These are phyloP conservation scores for Arctium lappa DNA, from an alignment of 129 eudicot species.

Conservation along the genomic window DNA sequence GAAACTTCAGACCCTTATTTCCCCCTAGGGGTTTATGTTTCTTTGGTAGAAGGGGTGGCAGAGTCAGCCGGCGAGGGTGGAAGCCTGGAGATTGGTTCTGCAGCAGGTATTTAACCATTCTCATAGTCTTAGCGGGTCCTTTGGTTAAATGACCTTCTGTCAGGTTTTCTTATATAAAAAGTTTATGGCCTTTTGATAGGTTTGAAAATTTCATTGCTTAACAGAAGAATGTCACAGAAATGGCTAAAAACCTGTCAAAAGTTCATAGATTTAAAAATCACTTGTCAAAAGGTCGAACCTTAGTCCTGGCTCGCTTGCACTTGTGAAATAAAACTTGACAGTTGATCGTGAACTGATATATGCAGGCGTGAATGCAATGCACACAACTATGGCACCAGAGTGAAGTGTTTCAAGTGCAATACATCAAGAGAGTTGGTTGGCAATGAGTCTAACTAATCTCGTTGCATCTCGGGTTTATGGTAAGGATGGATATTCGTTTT, in stretches of 20 bases:
- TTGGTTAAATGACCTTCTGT: not conserved
- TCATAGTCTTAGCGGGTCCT: not conserved
- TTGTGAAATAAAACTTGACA: not conserved
- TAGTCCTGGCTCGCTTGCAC: not conserved
- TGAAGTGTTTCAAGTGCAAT: conserved; percentile 17
- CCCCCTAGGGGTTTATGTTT: not conserved
- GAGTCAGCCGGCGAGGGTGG: conserved; percentile 19
- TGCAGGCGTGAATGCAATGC: conserved; percentile 21
- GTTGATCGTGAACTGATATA: not conserved
- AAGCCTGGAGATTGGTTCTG: conserved; percentile 34
- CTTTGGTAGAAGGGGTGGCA: not conserved
- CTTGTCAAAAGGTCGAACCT: too few species aligned
- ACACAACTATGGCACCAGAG: conserved; percentile 14
- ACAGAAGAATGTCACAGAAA: not conserved
- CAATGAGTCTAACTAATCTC: not conserved
- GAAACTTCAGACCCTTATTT: not conserved
- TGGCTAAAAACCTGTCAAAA: not conserved
- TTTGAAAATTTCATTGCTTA: not conserved
- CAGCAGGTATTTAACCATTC: conserved; percentile 7
- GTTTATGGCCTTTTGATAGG: not conserved
- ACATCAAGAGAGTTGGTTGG: conserved; percentile 8
- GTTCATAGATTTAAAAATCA: too few species aligned
- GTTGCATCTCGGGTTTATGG: conserved; percentile 16
- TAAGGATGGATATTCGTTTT: not conserved
- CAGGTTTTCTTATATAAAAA: not conserved